Evolutionary conservation across 306 rosid genomes (phyloP), one percentile per base, ranked within the genome.

Genomic region (Aeschynomene evenia): DNA sequence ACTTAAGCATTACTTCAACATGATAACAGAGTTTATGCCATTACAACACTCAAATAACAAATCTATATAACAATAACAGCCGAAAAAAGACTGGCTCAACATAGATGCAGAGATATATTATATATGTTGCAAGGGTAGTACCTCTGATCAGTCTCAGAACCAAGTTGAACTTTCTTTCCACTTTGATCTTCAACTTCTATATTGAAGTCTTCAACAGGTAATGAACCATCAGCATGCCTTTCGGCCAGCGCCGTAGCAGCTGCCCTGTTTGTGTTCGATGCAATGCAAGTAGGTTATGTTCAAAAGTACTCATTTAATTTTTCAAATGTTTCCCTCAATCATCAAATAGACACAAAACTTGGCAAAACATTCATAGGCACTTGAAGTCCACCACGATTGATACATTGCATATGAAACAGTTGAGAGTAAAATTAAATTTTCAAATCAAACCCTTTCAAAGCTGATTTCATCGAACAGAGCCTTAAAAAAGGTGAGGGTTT

Each of bases 171-270:
- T 85, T 81, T 85, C 77, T 86, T 45, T 54, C 98, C 98, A 70
- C 85, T 93, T 80, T 93, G 97, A 86, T 93, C 90, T 75, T 93
- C 98, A 23, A 90, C 85, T 78, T 88, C 98, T 29, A 93, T 79
- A 46, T 82, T 82, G 69, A 88, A 91, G 58, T 90, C 90, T 46
- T 93, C 98, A 40, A 90, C 36, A 5, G 98, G 91, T 63, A 90
- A 79, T 2, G 90, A 82, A 26, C 96, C 92, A 68, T 88, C 96
- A 0, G 92, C 89, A 12, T 90, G 96, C 75, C 98, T 81, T 37
- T 84, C 67, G 4, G 92, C 78, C 36, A 93, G 58, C 22, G 94
- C 85, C 13, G 85, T 78, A 26, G 87, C 96, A 56, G 94, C 97
- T 19, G 89, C 84, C 89, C 94, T 90, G 76, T 68, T 43, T 48